Conservation (phyloP, 2,329 filamentous ascomycete genomes). For the Mycocentrospora acerina region DNA sequence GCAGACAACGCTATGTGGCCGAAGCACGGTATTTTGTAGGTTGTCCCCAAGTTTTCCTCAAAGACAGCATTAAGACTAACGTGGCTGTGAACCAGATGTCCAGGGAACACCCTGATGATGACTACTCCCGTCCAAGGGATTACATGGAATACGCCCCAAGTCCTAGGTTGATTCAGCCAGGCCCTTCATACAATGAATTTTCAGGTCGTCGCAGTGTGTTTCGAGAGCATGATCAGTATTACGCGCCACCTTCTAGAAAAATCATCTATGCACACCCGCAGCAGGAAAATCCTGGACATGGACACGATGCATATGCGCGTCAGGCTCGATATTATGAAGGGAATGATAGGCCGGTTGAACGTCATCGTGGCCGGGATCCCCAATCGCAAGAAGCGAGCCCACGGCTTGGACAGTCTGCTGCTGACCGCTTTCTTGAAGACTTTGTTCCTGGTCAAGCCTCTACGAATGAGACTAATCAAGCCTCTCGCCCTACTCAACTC, state of each 20-base stretch:
- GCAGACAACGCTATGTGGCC: slow-evolving; percentile 29
- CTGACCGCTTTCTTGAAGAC: slow-evolving; percentile 40
- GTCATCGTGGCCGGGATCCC: slow-evolving; percentile 24
- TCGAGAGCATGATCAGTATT: slow-evolving; percentile 35
- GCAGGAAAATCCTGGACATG: slow-evolving; percentile 28
- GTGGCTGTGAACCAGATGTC: slow-evolving; percentile 19
- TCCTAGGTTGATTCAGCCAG: slow-evolving; percentile 28
- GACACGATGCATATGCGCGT: slow-evolving; percentile 29
- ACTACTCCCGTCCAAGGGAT: slow-evolving; percentile 26
- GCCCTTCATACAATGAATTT: slow-evolving; percentile 33
- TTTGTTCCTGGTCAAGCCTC: slow-evolving; percentile 25
- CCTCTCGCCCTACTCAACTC: slow-evolving; percentile 10
- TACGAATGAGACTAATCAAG: slow-evolving; percentile 14
- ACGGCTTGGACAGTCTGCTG: slow-evolving; percentile 28
- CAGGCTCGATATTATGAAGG: slow-evolving; percentile 33
- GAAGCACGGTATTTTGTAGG: slow-evolving; percentile 41
- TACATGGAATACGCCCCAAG: slow-evolving; percentile 34
- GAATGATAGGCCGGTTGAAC: slow-evolving; percentile 21
- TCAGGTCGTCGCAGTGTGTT: slow-evolving; percentile 33
- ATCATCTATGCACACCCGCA: slow-evolving; percentile 31
- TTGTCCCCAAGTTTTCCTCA: slow-evolving; percentile 8
- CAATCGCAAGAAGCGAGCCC: slow-evolving; percentile 23
- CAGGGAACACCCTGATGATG: slow-evolving; percentile 31
- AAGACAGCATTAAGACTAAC: slow-evolving; percentile 18
- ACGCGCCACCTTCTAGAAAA: slow-evolving; percentile 25